These are phyloP conservation scores for Coprinellus micaceus DNA, from an alignment of 768 basidiomycete species.

Conservation along the genomic window DNA sequence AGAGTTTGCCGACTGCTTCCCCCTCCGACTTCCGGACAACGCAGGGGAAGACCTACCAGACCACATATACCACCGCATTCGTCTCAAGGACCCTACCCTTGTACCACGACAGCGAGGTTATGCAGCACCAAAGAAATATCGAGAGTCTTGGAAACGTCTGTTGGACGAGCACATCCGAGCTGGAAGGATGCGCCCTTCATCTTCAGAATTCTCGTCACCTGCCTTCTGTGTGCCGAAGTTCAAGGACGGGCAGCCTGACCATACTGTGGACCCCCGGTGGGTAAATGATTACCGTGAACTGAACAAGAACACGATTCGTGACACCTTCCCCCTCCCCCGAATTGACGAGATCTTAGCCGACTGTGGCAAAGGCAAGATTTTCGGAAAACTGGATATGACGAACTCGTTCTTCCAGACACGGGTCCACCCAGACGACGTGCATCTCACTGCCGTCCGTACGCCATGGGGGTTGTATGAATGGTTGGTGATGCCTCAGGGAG, in stretches of 20 bases:
- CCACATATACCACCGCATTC: slow-evolving; percentile 18
- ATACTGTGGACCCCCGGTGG: slow-evolving; percentile 26
- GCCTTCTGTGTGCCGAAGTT: slow-evolving; percentile 36
- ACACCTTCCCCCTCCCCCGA: slow-evolving; percentile 25
- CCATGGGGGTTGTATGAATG: slow-evolving; percentile 40
- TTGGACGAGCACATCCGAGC: slow-evolving; percentile 29
- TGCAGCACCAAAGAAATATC: slow-evolving; percentile 20
- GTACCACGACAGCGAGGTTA: slow-evolving; percentile 13
- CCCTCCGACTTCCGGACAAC: slow-evolving; percentile 25
- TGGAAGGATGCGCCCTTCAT: slow-evolving; percentile 25
- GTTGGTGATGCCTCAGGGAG: slow-evolving; percentile 36
- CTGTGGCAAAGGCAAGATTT: slow-evolving; percentile 31
- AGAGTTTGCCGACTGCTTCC: slow-evolving; percentile 22
- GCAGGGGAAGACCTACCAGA: slow-evolving; percentile 19
- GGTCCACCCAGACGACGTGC: slow-evolving; percentile 20
- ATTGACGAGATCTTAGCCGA: slow-evolving; percentile 32
- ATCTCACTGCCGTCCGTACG: slow-evolving; percentile 33
- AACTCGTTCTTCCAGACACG: slow-evolving; percentile 24
- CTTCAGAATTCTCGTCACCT: slow-evolving; percentile 24
- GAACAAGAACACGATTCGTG: slow-evolving; percentile 27
- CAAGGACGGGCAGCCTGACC: slow-evolving; percentile 14
- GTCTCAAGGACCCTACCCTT: slow-evolving; percentile 25
- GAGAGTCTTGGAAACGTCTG: slow-evolving; percentile 24
- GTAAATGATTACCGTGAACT: slow-evolving; percentile 32
- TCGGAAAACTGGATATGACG: slow-evolving; percentile 23